These are phyloP conservation scores for Mycena chlorophos DNA, from an alignment of 768 basidiomycete species.

Conservation along the genomic window DNA sequence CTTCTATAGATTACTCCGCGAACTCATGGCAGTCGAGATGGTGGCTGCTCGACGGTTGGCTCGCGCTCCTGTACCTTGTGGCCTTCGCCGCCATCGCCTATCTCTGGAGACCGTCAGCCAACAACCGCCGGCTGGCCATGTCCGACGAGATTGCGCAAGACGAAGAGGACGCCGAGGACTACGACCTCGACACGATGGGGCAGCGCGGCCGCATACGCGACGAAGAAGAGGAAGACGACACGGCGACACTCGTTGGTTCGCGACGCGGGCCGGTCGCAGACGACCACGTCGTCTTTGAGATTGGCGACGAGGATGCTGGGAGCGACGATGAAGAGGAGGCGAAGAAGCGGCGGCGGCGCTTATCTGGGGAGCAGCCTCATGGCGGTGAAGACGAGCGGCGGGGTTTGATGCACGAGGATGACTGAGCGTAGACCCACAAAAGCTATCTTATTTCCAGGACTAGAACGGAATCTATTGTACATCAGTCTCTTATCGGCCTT, in stretches of 20 bases:
- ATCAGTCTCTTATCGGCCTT: constrained; percentile 76
- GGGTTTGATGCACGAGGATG: constrained; percentile 55
- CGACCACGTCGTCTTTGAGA: constrained; percentile 85
- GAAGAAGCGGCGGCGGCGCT: constrained; percentile 52
- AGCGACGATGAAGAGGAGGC: constrained; percentile 64
- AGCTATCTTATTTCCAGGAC: constrained; percentile 17
- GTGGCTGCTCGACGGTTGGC: constrained; percentile 96
- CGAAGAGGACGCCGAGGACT: constrained; percentile 91
- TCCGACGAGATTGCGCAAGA: constrained; percentile 96
- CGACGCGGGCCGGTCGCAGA: constrained; percentile 52
- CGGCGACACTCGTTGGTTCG: constrained; percentile 69
- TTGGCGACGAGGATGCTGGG: constrained; percentile 77
- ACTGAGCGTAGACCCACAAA: constrained; percentile 13
- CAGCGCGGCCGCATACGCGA: constrained; percentile 50
- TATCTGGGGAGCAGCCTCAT: constrained; percentile 49
- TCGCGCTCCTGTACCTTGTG: constrained; percentile 82
- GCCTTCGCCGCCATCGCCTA: constrained; percentile 82
- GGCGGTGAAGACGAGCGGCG: constrained; percentile 59
- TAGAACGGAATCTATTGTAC: constrained; percentile 19
- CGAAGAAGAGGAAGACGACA: constrained; percentile 69
- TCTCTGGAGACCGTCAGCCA: constrained; percentile 90
- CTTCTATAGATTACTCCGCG: constrained; percentile 76
- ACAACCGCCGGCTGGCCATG: constrained; percentile 92
- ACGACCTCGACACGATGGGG: constrained; percentile 79
- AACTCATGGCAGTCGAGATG: constrained; percentile 88